phyloP scores from a whole-genome alignment of 768 basidiomycete species.

The Sporobolomyces pararoseus region DNA sequence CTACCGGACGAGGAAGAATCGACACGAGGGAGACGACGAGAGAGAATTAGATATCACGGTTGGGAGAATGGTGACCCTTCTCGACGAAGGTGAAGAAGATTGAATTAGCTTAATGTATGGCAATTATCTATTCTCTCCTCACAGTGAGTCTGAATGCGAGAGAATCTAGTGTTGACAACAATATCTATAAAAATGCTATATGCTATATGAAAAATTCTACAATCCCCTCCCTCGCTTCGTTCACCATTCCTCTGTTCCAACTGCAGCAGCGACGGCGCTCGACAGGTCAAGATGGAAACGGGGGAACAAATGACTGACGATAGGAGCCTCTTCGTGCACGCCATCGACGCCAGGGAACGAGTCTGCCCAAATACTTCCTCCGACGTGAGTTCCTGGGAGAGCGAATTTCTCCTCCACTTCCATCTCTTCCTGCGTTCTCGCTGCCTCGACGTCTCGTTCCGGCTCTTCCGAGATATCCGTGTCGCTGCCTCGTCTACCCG shows the following conservation, averaged over 20 bases:
- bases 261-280: constrained; percentile 65
- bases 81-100: constrained; percentile 12
- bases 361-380: constrained; percentile 16
- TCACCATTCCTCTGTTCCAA: constrained; percentile 31
- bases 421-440: background rate
- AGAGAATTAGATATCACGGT: constrained; percentile 28
- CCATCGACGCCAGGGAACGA: constrained; percentile 20
- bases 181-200: constrained; percentile 4
- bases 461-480: constrained; percentile 8
- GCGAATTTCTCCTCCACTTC: constrained; percentile 8
- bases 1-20: constrained; percentile 1
- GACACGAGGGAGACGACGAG: background rate
- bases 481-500: background rate
- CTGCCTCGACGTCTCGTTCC: constrained; percentile 32
- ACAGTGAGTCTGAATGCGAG: background rate
- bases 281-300: constrained; percentile 82
- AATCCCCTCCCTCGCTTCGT: background rate
- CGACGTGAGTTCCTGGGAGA: constrained; percentile 8
- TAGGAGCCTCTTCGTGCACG: constrained; percentile 24
- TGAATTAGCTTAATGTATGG: background rate
- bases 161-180: constrained; percentile 12
- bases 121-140: background rate
- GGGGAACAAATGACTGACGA: constrained; percentile 36
- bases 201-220: background rate
- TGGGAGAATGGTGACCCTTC: constrained; percentile 23